Evolutionary conservation across 2,329 filamentous ascomycete species (phyloP).

Genomic region (Cytospora leucostoma): DNA sequence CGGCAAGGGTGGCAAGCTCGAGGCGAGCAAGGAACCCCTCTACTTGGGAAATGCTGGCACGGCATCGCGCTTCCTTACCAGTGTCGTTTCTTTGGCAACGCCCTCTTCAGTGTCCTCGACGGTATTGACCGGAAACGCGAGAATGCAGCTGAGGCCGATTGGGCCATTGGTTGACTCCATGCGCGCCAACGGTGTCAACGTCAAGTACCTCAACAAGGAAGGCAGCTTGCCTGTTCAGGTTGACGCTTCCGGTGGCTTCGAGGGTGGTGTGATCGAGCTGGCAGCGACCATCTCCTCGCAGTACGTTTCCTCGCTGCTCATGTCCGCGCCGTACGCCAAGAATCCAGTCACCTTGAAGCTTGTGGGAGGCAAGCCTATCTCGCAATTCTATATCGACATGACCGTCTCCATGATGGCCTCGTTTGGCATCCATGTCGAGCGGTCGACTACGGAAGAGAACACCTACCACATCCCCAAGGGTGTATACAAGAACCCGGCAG

Average conservation of each 20-base stretch:
- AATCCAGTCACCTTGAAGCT: conserved; percentile 86
- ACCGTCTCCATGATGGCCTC: conserved; percentile 95
- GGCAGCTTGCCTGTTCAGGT: conserved; percentile 84
- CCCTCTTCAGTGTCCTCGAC: conserved; percentile 67
- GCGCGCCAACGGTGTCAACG: conserved; percentile 78
- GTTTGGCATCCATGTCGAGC: conserved; percentile 81
- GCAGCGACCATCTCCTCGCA: conserved; percentile 98
- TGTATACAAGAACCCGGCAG: conserved; percentile 76
- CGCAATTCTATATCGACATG: conserved; percentile 97
- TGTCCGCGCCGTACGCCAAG: conserved; percentile 97
- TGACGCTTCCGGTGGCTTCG: conserved; percentile 77
- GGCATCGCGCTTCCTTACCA: conserved; percentile 91
- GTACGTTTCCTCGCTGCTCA: conserved; percentile 94
- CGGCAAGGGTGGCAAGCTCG: conserved; percentile 84
- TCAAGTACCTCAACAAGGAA: conserved; percentile 82
- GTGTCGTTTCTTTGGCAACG: conserved; percentile 81
- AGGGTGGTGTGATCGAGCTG: conserved; percentile 85
- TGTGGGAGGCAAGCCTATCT: conserved; percentile 96
- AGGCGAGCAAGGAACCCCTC: conserved; percentile 73
- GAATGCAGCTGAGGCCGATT: conserved; percentile 96
- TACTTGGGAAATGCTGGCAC: conserved; percentile 97
- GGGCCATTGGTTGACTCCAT: conserved; percentile 90
- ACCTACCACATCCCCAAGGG: conserved; percentile 93
- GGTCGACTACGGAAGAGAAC: conserved; percentile 76
- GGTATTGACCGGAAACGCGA: conserved; percentile 85